A percentile compares a stretch with the other conserved stretches of the same genome.
phyloP scores from a whole-genome alignment of 768 basidiomycete species.

The Tylopilus sp. region DNA sequence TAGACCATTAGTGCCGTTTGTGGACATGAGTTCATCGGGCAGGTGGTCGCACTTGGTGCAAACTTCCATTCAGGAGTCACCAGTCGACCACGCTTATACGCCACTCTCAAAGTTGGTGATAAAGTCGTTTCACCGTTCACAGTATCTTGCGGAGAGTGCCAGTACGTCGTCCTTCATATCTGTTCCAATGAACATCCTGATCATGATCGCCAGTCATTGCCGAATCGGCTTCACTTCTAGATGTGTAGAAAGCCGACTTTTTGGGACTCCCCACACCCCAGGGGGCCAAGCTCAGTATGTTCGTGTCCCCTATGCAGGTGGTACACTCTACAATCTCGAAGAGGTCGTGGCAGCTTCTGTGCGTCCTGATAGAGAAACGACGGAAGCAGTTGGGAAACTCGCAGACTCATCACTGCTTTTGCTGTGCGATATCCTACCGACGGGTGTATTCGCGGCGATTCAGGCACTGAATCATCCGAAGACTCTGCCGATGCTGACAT shows the following conservation, averaged over 20 bases:
- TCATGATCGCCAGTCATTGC: slow-evolving; percentile 48
- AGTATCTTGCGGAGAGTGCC: slow-evolving; percentile 81
- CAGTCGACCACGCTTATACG: slow-evolving; percentile 60
- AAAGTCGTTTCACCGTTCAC: slow-evolving; percentile 81
- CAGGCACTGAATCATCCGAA: slow-evolving; percentile 76
- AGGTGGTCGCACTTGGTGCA: slow-evolving; percentile 62
- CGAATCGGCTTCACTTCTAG: slow-evolving; percentile 70
- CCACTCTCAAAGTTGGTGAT: slow-evolving; percentile 64
- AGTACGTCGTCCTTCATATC: slow-evolving; percentile 42
- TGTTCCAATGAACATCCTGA: not conserved
- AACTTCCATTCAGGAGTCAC: slow-evolving; percentile 43
- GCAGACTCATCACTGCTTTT: slow-evolving; percentile 66
- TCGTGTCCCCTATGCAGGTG: slow-evolving; percentile 76
- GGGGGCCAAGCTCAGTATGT: slow-evolving; percentile 81
- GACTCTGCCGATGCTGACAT: slow-evolving; percentile 54
- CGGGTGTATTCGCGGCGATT: slow-evolving; percentile 71
- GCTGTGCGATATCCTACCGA: slow-evolving; percentile 77
- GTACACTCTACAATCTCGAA: slow-evolving; percentile 65
- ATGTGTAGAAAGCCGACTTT: slow-evolving; percentile 56
- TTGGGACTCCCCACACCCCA: slow-evolving; percentile 62
- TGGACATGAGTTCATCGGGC: slow-evolving; percentile 79
- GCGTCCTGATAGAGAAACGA: slow-evolving; percentile 27
- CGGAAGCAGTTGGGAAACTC: slow-evolving; percentile 39
- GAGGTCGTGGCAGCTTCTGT: slow-evolving; percentile 33
- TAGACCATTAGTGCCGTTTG: slow-evolving; percentile 47